Evolutionary conservation across 2,329 filamentous ascomycete species (phyloP), one percentile per base, ranked within the genome.

Genomic region (Aspergillus viridinutans): DNA sequence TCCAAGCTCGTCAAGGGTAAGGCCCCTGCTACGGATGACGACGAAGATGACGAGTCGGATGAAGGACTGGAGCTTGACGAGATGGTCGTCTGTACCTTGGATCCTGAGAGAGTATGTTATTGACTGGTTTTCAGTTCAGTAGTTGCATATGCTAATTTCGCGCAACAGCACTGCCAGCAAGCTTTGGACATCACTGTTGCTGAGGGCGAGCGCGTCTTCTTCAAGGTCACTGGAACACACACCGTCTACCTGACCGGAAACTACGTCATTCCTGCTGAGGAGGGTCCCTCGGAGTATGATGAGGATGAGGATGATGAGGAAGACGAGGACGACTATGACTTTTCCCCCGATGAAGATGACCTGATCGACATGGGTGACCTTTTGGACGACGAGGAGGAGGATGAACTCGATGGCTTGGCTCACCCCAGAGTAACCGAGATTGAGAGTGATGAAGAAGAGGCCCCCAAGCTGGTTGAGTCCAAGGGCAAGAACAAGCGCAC

Each of bases 161-260:
- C 45, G 47, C 45, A 21, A 49, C 69, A 97, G 94, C 85, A 90
- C 81, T 96, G 89, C 83, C 94, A 99, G 79, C 95, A 99, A 78
- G 80, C 94, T 50, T 85, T 99, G 58, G 91, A 99, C 77, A 90
- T 99, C 76, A 94, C 90, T 62, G 86, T 99, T 72, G 86, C 85
- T 68, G 90, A 96, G 74, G 85, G 89, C 66, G 94, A 99, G 82
- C 85, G 85, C 67, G 88, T 97, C 64, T 96, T 90, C 83, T 97
- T 99, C 81, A 85, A 90, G 72, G 92, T 96, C 64, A 87, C 85
- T 60, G 94, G 94, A 68, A 94, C 90, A 61, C 92, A 97, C 83
- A 86, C 89, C 62, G 83, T 99, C 70, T 94, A 88, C 79, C 85
- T 99, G 59, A 97, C 93, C 61, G 94, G 94, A 67, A 99, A 99